Conservation (phyloP, 1,139 yeast species). For the Taphrina pruni region DNA sequence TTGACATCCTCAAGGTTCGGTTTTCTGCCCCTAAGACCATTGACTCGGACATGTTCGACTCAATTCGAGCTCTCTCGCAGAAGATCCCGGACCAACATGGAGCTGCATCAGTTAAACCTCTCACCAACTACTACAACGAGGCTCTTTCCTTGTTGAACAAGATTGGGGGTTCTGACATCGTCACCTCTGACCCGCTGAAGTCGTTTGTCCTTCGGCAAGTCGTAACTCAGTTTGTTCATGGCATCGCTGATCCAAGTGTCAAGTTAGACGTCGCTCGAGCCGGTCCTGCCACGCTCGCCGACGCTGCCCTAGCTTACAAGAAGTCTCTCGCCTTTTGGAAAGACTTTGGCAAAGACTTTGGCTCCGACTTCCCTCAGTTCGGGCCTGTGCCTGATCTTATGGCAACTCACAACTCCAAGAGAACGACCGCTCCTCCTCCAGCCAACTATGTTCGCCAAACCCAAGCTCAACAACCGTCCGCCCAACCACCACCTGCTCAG, state of each 20-base stretch:
- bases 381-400: background rate
- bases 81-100: no score
- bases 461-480: no score
- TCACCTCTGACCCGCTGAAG: background rate
- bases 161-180: background rate
- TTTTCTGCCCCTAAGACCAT: no score
- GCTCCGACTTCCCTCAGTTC: background rate
- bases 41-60: no score
- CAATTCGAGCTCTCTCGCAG: no score
- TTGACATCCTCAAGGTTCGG: no score
- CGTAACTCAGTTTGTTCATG: background rate
- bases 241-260: background rate
- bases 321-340: background rate
- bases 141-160: background rate
- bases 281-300: background rate
- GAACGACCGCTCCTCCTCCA: no score
- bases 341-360: background rate
- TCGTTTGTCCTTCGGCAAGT: background rate
- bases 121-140: background rate
- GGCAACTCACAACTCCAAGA: background rate
- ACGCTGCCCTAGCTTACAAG: background rate
- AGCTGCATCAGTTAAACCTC: no score
- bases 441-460: no score
- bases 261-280: background rate
- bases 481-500: no score